These are phyloP conservation scores for Chalaropsis ovoidea DNA, from an alignment of 2,329 filamentous ascomycete species.

Conservation along the genomic window DNA sequence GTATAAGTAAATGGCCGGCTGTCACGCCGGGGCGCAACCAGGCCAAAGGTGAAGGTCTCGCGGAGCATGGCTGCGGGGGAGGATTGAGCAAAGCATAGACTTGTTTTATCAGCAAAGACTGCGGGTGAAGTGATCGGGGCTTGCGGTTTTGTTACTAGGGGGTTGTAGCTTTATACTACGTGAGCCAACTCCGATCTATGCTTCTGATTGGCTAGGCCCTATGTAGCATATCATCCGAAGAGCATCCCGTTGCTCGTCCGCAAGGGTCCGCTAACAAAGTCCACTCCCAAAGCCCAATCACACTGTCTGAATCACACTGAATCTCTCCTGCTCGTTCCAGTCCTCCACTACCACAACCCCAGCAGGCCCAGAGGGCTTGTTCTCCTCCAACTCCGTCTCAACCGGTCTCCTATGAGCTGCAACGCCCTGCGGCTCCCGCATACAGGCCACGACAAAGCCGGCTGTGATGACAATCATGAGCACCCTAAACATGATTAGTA, in stretches of 20 bases:
- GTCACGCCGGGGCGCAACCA: neutral
- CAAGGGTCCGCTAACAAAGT: neutral
- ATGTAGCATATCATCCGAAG: constrained; percentile 3
- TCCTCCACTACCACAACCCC: neutral
- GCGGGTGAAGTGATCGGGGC: neutral
- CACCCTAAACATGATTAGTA: neutral
- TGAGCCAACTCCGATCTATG: neutral
- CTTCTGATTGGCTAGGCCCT: neutral
- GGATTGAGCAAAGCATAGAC: neutral
- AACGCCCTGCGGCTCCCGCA: neutral
- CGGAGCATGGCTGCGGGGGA: neutral
- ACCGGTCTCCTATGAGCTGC: neutral
- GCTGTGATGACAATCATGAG: constrained; percentile 1
- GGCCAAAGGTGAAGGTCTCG: constrained; percentile 2
- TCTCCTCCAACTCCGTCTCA: constrained; percentile 9
- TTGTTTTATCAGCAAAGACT: neutral
- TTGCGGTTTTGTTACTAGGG: neutral
- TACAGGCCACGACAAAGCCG: constrained; percentile 1
- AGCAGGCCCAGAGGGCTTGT: neutral
- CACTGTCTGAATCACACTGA: neutral
- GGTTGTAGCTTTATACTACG: neutral
- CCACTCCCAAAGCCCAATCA: neutral
- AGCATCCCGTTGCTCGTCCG: too few relatives aligned
- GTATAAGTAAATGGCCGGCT: neutral
- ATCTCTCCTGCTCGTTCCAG: neutral